Conservation (phyloP, 2,329 filamentous ascomycete genomes). For the Colletotrichum noveboracense region DNA sequence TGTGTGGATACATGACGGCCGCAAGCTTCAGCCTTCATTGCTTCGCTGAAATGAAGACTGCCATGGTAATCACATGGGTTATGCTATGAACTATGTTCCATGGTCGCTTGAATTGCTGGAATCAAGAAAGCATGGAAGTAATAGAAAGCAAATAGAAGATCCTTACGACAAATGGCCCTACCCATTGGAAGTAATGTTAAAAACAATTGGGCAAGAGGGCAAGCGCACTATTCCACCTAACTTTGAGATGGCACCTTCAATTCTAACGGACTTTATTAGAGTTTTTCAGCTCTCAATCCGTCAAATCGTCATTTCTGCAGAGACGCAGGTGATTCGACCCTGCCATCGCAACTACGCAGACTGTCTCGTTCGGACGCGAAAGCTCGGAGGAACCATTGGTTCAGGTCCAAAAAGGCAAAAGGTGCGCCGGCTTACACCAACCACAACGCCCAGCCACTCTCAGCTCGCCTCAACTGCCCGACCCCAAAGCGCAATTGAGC, state of each 20-base stretch:
- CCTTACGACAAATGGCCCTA: neutral
- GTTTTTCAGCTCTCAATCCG: neutral
- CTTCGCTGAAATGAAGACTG: neutral
- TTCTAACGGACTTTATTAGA: neutral
- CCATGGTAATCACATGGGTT: neutral
- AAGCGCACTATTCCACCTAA: neutral
- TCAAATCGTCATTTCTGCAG: neutral
- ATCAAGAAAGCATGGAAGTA: neutral
- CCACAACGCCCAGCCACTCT: neutral
- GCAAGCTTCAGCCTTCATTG: neutral
- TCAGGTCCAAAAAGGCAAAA: neutral
- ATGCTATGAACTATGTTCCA: neutral
- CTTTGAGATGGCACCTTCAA: neutral
- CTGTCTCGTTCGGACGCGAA: neutral
- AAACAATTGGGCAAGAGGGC: neutral
- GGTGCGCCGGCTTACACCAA: neutral
- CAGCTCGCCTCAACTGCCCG: neutral
- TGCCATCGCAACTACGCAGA: neutral
- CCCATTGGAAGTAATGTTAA: neutral
- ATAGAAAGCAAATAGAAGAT: fast-evolving
- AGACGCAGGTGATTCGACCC: neutral
- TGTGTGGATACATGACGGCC: too few species aligned
- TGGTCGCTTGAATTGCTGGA: neutral
- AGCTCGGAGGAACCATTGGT: constrained; percentile 6
- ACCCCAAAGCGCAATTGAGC: neutral